phyloP scores from a whole-genome alignment of 495 filamentous ascomycete genomes.

The Poronia punctata region DNA sequence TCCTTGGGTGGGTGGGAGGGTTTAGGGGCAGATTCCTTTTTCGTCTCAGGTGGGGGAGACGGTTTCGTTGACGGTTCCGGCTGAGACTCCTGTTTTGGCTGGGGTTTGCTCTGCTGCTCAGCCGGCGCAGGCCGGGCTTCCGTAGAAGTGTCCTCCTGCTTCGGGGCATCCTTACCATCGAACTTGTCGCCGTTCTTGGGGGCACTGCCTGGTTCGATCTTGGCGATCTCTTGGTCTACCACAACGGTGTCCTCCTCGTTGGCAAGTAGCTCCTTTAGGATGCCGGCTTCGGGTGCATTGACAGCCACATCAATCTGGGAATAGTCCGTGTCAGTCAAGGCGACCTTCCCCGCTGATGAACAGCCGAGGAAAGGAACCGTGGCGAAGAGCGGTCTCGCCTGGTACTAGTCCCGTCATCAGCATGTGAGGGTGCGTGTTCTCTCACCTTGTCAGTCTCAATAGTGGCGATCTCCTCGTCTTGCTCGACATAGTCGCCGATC shows the following conservation, averaged over 20 bases:
- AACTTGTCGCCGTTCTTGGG: constrained; percentile 48
- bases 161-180: constrained; percentile 53
- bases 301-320: constrained; percentile 89
- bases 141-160: constrained; percentile 48
- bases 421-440: constrained; percentile 1
- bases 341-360: no score
- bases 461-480: constrained; percentile 96
- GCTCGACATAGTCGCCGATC: constrained; percentile 89
- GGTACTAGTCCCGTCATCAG: no score
- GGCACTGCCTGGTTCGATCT: constrained; percentile 69
- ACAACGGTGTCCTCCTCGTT: constrained; percentile 94
- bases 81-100: constrained; percentile 23
- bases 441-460: constrained; percentile 99
- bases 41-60: constrained; percentile 37
- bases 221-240: constrained; percentile 86
- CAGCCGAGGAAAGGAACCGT: no score
- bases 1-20: constrained; percentile 35
- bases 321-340: no score
- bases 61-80: constrained; percentile 35
- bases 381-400: no score
- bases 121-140: constrained; percentile 49
- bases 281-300: constrained; percentile 87
- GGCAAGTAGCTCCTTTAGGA: constrained; percentile 84
- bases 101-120: constrained; percentile 38
- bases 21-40: constrained; percentile 38